Percentiles rank a stretch among this genome's conserved stretches.
Conservation (phyloP, 148 eudicot species). For the Mesembryanthemum crystallinum region DNA sequence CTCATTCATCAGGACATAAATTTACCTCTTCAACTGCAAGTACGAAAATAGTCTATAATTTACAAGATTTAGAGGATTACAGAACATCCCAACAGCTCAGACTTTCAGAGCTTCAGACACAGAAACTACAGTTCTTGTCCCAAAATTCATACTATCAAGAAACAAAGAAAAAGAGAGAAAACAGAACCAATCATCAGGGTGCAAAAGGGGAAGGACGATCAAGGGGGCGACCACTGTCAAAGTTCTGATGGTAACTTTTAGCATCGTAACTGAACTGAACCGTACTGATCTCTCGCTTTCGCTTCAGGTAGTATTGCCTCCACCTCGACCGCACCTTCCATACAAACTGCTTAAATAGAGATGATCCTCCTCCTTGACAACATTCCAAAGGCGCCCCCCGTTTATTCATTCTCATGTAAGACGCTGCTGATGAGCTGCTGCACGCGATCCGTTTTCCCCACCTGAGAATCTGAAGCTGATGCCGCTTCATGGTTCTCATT, state of each 20-base stretch:
- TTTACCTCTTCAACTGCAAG: neutral
- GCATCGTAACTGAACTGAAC: conserved; percentile 33
- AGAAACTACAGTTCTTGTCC: too few relatives aligned
- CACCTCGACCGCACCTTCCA: conserved; percentile 30
- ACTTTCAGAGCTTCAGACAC: too few relatives aligned
- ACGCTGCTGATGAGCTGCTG: conserved; percentile 14
- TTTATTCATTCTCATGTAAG: conserved; percentile 14
- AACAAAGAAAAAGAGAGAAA: too few relatives aligned
- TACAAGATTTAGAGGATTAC: too few relatives aligned
- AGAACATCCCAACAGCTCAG: neutral
- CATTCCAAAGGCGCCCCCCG: neutral
- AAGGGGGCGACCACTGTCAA: conserved; percentile 32
- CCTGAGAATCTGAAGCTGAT: conserved; percentile 10
- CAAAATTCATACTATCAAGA: too few relatives aligned
- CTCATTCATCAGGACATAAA: neutral
- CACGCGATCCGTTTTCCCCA: conserved; percentile 20
- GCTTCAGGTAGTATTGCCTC: conserved; percentile 21
- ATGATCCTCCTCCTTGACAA: conserved; percentile 6
- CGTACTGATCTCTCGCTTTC: neutral
- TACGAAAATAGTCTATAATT: too few relatives aligned
- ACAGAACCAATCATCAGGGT: neutral
- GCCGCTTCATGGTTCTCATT: conserved; percentile 9
- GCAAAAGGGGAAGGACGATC: conserved; percentile 27
- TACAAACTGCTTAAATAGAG: conserved; percentile 19
- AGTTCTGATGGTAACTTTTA: conserved; percentile 38